A percentile compares a stretch with the other conserved stretches of the same genome.
Evolutionary conservation across 331 rosid species (phyloP).

Genomic region (Quercus tomentella): DNA sequence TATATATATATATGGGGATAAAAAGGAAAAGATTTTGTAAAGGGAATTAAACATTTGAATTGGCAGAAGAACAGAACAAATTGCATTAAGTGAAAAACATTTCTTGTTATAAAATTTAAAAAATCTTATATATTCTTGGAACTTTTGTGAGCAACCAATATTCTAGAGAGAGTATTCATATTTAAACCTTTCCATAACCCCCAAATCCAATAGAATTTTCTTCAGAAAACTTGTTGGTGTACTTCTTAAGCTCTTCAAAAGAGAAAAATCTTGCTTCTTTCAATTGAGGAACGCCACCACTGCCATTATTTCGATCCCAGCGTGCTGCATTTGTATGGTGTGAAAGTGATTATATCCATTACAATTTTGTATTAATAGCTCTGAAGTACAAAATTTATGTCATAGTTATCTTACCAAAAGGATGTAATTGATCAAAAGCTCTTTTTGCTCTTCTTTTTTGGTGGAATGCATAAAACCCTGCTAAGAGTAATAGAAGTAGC

Average conservation of each 20-base stretch:
- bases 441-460: constrained; percentile 43
- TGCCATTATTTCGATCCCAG: constrained; percentile 38
- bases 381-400: not conserved
- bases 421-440: constrained; percentile 26
- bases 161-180: not conserved
- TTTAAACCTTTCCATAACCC: not conserved
- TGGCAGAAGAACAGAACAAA: not conserved
- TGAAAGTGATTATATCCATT: not conserved
- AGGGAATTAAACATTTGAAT: not conserved
- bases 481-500: constrained; percentile 36
- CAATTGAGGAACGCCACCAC: constrained; percentile 44
- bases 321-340: constrained; percentile 29
- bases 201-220: not conserved
- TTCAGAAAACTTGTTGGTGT: not conserved
- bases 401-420: constrained; percentile 41
- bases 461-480: constrained; percentile 42
- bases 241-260: not conserved
- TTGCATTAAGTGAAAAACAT: not conserved
- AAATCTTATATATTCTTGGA: not conserved
- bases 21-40: not conserved
- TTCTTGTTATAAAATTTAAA: not conserved
- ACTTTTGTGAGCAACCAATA: not conserved
- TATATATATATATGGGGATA: not conserved
- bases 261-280: not conserved
- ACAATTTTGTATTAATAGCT: constrained; percentile 1